These are phyloP conservation scores for Epithele typhae DNA, from an alignment of 768 basidiomycete genomes.

Conservation along the genomic window DNA sequence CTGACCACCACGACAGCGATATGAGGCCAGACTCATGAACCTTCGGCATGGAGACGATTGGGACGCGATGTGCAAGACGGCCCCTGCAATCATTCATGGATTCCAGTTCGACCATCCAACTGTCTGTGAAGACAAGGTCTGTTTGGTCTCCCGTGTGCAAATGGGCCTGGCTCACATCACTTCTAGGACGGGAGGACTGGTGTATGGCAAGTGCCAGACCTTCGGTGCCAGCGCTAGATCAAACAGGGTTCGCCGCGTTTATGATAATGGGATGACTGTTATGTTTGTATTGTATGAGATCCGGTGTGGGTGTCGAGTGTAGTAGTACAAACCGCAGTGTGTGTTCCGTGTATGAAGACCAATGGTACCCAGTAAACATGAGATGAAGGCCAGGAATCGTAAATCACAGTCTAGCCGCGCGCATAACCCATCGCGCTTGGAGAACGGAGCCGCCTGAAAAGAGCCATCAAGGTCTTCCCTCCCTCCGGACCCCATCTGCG, in stretches of 20 bases:
- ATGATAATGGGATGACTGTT: too few species aligned
- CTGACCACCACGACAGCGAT: too few species aligned
- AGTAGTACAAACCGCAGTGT: too few species aligned
- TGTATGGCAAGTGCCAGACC: background rate
- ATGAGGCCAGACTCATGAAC: constrained; percentile 17
- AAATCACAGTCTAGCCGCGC: constrained; percentile 16
- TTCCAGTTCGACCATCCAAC: constrained; percentile 3
- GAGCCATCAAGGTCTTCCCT: constrained; percentile 60
- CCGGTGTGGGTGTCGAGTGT: too few species aligned
- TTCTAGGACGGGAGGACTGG: background rate
- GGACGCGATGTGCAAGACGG: constrained; percentile 18
- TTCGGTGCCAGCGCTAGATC: too few species aligned
- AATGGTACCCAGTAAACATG: too few species aligned
- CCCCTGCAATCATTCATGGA: constrained; percentile 6
- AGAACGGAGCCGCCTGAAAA: constrained; percentile 65
- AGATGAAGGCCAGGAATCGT: too few species aligned
- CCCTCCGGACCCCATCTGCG: constrained; percentile 68
- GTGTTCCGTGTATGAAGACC: too few species aligned
- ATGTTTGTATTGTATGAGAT: too few species aligned
- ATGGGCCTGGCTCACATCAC: background rate
- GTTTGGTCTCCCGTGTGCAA: background rate
- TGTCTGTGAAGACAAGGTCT: constrained; percentile 10
- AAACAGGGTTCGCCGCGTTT: too few species aligned
- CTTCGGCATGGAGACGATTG: constrained; percentile 20
- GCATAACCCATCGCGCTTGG: constrained; percentile 33